Percentiles rank a stretch among this genome's conserved stretches.
Conservation (phyloP, 345 rosid genomes). For the Erodium maritimum region DNA sequence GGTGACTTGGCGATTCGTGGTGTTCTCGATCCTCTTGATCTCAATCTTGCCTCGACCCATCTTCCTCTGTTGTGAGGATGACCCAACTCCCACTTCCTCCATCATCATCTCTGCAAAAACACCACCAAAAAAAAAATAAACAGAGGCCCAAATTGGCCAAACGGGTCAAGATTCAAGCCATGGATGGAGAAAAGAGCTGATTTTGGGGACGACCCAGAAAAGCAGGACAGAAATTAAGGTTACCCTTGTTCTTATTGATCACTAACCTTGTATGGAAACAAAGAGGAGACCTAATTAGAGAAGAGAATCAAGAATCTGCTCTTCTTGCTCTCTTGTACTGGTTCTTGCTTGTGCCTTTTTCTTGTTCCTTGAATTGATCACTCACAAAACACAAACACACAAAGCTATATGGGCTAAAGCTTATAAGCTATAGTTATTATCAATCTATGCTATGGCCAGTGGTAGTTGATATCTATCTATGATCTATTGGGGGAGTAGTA, state of each 20-base stretch:
- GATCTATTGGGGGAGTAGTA: neutral
- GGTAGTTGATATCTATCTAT: neutral
- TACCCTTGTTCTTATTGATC: neutral
- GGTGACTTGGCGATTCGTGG: neutral
- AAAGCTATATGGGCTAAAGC: no score
- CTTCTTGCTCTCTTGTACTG: no score
- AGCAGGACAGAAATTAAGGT: no score
- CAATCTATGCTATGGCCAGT: no score
- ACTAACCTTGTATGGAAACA: neutral
- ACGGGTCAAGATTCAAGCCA: no score
- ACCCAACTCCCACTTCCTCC: neutral
- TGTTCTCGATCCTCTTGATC: neutral
- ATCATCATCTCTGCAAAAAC: neutral
- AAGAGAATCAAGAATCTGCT: neutral
- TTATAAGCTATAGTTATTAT: no score
- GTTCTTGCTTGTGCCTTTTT: neutral
- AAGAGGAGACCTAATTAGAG: neutral
- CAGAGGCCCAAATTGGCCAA: neutral
- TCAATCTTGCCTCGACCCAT: neutral
- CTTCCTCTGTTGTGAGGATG: neutral
- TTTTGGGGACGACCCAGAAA: no score
- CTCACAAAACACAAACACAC: neutral
- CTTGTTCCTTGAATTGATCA: neutral
- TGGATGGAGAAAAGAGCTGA: no score
- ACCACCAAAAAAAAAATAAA: no score